Evolutionary conservation across 805 yeast species (phyloP).

Genomic region (Barnettozyma populi): DNA sequence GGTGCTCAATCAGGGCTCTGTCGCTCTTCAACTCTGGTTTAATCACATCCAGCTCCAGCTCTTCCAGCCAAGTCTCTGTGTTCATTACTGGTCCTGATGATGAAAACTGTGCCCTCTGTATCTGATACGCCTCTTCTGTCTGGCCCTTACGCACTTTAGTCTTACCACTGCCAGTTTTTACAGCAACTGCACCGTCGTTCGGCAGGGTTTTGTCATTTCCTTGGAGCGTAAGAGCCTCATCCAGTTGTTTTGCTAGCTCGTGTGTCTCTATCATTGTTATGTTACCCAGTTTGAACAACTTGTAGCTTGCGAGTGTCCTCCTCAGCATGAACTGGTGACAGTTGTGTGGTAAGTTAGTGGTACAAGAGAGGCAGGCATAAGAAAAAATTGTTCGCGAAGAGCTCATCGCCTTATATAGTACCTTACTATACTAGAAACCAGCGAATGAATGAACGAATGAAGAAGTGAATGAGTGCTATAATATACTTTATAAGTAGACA

Average conservation of each 20-base stretch:
- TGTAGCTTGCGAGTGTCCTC: not conserved
- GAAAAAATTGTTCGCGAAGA: too few species aligned
- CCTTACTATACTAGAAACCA: too few species aligned
- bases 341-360: too few species aligned
- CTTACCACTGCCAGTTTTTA: constrained; percentile 42
- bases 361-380: too few species aligned
- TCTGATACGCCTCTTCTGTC: constrained; percentile 52
- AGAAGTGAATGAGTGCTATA: too few species aligned
- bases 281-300: not conserved
- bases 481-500: too few species aligned
- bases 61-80: constrained; percentile 39
- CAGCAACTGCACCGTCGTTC: constrained; percentile 35
- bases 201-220: constrained; percentile 18
- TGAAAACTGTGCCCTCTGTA: constrained; percentile 47
- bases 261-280: not conserved
- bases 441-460: too few species aligned
- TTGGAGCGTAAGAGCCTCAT: not conserved
- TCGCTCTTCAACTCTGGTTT: constrained; percentile 43
- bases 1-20: constrained; percentile 49
- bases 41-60: constrained; percentile 22
- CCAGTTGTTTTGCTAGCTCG: not conserved
- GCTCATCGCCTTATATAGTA: too few species aligned
- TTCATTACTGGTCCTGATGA: constrained; percentile 54
- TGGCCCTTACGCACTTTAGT: constrained; percentile 61
- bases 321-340: not conserved